Base-by-base conservation (phyloP, 2,329 filamentous ascomycete species). In the Ophiocordyceps robertsii region DNA sequence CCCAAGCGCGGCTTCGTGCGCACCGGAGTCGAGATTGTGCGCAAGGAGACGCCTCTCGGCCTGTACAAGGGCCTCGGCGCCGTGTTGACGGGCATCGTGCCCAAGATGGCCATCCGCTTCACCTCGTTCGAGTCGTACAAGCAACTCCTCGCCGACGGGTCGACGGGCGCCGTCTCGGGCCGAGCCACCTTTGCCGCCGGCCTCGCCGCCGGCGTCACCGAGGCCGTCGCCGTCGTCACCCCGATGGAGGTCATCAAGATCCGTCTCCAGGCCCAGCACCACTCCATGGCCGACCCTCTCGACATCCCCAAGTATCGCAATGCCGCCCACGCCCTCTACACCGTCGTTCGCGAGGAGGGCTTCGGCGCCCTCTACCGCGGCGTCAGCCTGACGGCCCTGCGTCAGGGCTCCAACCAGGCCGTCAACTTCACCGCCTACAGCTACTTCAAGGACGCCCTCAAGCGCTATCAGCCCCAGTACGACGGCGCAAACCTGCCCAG, bases 181-280 rank as follows among this genome's bases (percentile, higher is more conserved):
- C 72, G 74, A 51, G 75, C 75, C 21, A 95, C 87, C 37, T 76
- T 77, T 54, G 2, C 71, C 6, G 86, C 92, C 53, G 92, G 92
- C 58, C 80, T 98, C 38, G 77, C 84, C 21, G 92, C 92, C 24
- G 92, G 92, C 65, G 80, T 98, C 16, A 96, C 92, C 17, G 92
- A 98, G 73, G 92, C 92, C 50, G 90, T 98, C 37, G 82, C 85
- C 39, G 86, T 98, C 41, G 92, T 98, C 44, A 95, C 89, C 29
- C 92, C 92, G 6, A 98, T 98, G 92, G 92, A 98, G 69, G 92
- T 98, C 47, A 79, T 98, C 66, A 98, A 98, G 76, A 98, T 98
- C 60, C 84, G 92, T 39, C 77, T 98, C 53, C 92, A 98, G 72
- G 90, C 90, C 5, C 92, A 98, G 68, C 86, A 95, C 69, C 92